Conservation (phyloP, 139 green algal genomes). For the Spirogloea muscicola region DNA sequence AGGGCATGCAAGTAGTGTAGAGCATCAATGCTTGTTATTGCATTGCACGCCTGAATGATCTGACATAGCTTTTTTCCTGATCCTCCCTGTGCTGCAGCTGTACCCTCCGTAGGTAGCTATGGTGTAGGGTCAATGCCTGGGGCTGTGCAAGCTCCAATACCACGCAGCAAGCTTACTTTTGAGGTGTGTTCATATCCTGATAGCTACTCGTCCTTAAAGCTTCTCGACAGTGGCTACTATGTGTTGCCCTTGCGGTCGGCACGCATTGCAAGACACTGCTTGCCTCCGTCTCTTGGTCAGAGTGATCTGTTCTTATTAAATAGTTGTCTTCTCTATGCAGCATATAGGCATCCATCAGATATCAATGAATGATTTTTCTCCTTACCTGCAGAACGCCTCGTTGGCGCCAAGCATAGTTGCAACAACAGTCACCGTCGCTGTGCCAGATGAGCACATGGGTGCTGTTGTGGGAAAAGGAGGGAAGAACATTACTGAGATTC, state of each 20-base stretch:
- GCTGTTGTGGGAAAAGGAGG: conserved; percentile 70
- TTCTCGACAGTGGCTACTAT: not conserved
- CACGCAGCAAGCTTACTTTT: no score
- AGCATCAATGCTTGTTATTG: not conserved
- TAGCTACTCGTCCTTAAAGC: no score
- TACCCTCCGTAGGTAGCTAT: not conserved
- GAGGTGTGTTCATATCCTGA: no score
- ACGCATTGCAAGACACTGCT: not conserved
- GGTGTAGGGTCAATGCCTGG: not conserved
- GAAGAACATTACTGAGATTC: conserved; percentile 67
- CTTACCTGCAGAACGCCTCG: not conserved
- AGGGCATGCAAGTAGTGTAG: no score
- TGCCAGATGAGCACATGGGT: conserved; percentile 70
- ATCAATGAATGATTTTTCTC: no score
- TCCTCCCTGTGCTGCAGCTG: not conserved
- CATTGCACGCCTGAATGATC: not conserved
- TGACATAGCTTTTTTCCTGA: not conserved
- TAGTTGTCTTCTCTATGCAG: not conserved
- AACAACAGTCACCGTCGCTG: conserved; percentile 56
- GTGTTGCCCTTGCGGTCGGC: not conserved
- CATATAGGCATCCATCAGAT: no score
- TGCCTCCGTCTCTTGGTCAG: not conserved
- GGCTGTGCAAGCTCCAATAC: no score
- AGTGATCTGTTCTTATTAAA: no score
- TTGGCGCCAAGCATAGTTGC: not conserved